These are phyloP conservation scores for Umbelopsis ramanniana DNA, from an alignment of 192 early-diverging fungal genomes.

Conservation along the genomic window DNA sequence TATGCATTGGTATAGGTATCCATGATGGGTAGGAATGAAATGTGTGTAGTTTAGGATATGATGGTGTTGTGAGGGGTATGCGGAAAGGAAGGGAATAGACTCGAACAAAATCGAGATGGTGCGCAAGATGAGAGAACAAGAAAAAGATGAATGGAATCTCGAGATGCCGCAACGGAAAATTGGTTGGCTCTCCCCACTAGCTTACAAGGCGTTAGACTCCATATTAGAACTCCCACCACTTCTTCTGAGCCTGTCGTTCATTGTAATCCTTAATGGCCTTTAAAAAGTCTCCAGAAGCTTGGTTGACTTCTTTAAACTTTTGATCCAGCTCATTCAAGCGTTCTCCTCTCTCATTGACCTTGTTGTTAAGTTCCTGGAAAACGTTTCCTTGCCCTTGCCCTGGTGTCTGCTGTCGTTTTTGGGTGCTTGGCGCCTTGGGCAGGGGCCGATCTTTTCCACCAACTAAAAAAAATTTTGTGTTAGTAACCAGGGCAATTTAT, in stretches of 20 bases:
- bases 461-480: slow-evolving; percentile 24
- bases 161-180: too few species aligned
- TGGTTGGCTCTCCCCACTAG: not conserved
- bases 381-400: slow-evolving; percentile 20
- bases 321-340: slow-evolving; percentile 56
- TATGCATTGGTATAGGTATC: slow-evolving; percentile 18
- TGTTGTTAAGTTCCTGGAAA: slow-evolving; percentile 40
- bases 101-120: not conserved
- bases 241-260: slow-evolving; percentile 64
- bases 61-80: not conserved
- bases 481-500: slow-evolving; percentile 10
- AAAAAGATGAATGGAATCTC: not conserved
- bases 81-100: not conserved
- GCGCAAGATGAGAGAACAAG: not conserved
- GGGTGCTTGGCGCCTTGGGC: not conserved
- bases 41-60: not conserved
- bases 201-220: not conserved
- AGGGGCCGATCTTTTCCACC: slow-evolving; percentile 22
- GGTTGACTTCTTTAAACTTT: slow-evolving; percentile 61
- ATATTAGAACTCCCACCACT: slow-evolving; percentile 67
- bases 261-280: slow-evolving; percentile 62
- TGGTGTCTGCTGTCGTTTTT: not conserved
- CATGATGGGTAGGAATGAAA: not conserved
- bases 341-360: slow-evolving; percentile 73
- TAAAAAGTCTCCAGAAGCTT: slow-evolving; percentile 59